Evolutionary conservation across 2,329 filamentous ascomycete genomes (phyloP).

Genomic region (Ceratocystis albifundus): DNA sequence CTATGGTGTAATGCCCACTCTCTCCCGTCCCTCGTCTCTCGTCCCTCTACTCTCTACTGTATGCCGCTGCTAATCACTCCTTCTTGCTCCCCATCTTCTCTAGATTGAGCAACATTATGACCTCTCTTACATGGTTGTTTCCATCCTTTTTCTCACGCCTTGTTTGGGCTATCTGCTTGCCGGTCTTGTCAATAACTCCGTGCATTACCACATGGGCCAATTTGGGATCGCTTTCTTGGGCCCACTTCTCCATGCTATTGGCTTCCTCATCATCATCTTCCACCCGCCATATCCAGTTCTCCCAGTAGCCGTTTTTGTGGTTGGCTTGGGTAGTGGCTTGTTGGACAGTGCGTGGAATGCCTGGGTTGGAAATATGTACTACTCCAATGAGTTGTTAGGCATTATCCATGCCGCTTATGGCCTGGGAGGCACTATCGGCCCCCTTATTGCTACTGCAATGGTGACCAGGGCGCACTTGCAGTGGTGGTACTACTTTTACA

Average conservation of each 20-base stretch:
- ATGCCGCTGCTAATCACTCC: neutral
- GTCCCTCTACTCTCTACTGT: neutral
- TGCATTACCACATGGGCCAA: conserved; percentile 56
- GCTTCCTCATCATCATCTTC: conserved; percentile 52
- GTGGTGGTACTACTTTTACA: conserved; percentile 68
- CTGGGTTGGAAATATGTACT: conserved; percentile 58
- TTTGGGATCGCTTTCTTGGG: conserved; percentile 58
- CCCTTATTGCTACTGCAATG: conserved; percentile 61
- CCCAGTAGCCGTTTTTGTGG: conserved; percentile 51
- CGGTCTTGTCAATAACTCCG: conserved; percentile 51
- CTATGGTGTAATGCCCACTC: neutral
- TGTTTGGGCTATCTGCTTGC: conserved; percentile 54
- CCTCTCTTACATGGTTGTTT: conserved; percentile 51
- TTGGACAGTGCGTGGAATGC: conserved; percentile 50
- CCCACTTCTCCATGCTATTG: conserved; percentile 49
- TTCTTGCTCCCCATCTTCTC: neutral
- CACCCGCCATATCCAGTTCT: conserved; percentile 61
- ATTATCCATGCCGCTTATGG: conserved; percentile 63
- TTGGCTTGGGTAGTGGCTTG: conserved; percentile 61
- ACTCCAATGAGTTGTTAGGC: conserved; percentile 61
- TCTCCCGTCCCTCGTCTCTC: neutral
- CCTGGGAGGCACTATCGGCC: conserved; percentile 56
- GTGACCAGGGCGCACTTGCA: conserved; percentile 48
- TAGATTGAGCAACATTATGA: conserved; percentile 40
- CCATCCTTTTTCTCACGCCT: conserved; percentile 55